Percentiles rank a stretch among this genome's conserved stretches.
phyloP scores from a whole-genome alignment of 2,329 filamentous ascomycete species.

The Trichoderma sp. region DNA sequence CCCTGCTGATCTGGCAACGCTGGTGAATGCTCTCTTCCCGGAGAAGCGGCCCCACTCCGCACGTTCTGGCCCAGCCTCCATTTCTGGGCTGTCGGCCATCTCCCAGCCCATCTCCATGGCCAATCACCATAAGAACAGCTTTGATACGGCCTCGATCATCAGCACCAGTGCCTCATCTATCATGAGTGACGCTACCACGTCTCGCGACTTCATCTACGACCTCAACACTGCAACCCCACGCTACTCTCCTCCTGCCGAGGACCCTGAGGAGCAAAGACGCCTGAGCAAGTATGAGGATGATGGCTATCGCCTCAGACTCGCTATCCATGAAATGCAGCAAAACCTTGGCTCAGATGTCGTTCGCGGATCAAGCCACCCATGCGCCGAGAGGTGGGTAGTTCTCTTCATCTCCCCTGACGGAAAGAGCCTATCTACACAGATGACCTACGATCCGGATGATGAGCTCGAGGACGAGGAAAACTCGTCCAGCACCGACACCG shows the following conservation, averaged over 20 bases:
- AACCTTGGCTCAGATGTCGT: conserved; percentile 64
- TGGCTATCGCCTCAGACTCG: conserved; percentile 64
- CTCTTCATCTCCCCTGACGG: conserved; percentile 77
- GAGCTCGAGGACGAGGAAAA: conserved; percentile 66
- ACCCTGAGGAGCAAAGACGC: conserved; percentile 46
- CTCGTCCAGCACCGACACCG: conserved; percentile 61
- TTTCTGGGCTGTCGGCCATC: conserved; percentile 66
- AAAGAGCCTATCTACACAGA: conserved; percentile 66
- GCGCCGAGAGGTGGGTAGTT: conserved; percentile 80
- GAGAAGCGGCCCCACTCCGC: conserved; percentile 66
- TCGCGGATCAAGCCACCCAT: conserved; percentile 73
- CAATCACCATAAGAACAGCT: conserved; percentile 53
- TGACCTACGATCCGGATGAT: conserved; percentile 70
- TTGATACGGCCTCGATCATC: conserved; percentile 69
- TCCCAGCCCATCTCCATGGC: conserved; percentile 67
- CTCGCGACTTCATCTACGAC: conserved; percentile 64
- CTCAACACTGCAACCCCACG: conserved; percentile 50
- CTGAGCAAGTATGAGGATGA: conserved; percentile 62
- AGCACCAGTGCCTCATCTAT: conserved; percentile 73
- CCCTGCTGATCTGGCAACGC: conserved; percentile 74
- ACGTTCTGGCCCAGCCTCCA: conserved; percentile 67
- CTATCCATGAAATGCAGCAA: conserved; percentile 70
- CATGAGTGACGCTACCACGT: conserved; percentile 68
- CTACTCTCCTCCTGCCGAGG: conserved; percentile 55
- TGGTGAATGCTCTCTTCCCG: conserved; percentile 83